phyloP scores from a whole-genome alignment of 495 filamentous ascomycete genomes.

The Penicillium bialowiezense region DNA sequence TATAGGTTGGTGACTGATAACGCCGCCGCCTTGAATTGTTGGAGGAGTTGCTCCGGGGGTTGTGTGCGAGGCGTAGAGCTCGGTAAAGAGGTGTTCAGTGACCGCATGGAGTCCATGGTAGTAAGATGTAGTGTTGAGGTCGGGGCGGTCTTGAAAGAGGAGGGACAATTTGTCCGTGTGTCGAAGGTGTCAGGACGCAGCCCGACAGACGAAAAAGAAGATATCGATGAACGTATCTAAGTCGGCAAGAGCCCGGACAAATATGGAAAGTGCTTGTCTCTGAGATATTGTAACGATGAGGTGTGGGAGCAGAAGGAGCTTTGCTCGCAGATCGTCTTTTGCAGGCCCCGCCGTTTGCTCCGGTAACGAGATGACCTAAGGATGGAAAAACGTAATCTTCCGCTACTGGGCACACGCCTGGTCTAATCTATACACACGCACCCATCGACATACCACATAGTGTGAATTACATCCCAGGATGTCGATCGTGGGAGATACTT shows the following conservation, averaged over 20 bases:
- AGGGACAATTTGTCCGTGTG: not conserved
- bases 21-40: constrained; percentile 88
- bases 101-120: constrained; percentile 72
- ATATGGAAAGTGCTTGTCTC: not conserved
- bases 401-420: constrained; percentile 5
- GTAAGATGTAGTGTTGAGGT: not conserved
- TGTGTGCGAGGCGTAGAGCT: constrained; percentile 52
- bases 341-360: constrained; percentile 25
- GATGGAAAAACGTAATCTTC: constrained; percentile 30
- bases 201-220: not conserved
- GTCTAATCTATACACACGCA: not conserved
- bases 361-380: constrained; percentile 28
- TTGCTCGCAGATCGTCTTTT: constrained; percentile 20
- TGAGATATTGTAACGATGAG: constrained; percentile 3
- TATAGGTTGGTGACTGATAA: constrained; percentile 95
- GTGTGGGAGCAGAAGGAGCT: not conserved
- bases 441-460: too few species aligned
- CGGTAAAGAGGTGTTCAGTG: constrained; percentile 66
- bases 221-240: not conserved
- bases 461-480: too few species aligned
- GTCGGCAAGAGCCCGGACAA: not conserved
- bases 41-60: constrained; percentile 75
- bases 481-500: too few species aligned
- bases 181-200: too few species aligned
- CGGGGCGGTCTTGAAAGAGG: not conserved